phyloP scores from a whole-genome alignment of 2,329 filamentous ascomycete species.

The Aaosphaeria pasadenensis region DNA sequence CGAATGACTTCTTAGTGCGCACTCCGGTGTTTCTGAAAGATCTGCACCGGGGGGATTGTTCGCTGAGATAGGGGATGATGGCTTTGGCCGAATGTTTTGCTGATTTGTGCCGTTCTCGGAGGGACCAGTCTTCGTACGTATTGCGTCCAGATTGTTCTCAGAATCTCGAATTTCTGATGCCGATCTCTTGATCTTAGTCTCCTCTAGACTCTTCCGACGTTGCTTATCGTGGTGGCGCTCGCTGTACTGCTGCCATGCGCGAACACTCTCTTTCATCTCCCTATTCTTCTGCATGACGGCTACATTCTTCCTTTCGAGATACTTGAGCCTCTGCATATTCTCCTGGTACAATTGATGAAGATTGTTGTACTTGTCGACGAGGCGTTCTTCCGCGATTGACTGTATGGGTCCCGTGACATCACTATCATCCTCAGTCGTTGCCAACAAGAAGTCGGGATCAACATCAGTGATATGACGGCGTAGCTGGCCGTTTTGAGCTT shows the following conservation, averaged over 20 bases:
- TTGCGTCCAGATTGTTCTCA: too few relatives aligned
- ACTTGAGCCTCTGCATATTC: constrained; percentile 23
- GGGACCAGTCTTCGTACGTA: too few relatives aligned
- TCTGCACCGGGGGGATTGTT: too few relatives aligned
- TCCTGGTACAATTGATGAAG: constrained; percentile 30
- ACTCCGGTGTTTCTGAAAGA: too few relatives aligned
- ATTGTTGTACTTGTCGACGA: constrained; percentile 28
- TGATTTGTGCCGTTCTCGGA: too few relatives aligned
- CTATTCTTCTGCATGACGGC: constrained; percentile 34
- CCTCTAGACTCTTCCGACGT: constrained; percentile 7
- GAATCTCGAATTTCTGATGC: too few relatives aligned
- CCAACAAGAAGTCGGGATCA: not conserved
- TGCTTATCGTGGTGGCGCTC: constrained; percentile 26
- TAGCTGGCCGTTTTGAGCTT: constrained; percentile 21
- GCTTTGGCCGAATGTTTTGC: too few relatives aligned
- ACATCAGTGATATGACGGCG: constrained; percentile 13
- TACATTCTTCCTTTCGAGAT: constrained; percentile 31
- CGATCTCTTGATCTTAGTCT: constrained; percentile 1
- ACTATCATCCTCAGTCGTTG: not conserved
- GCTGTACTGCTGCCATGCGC: constrained; percentile 36
- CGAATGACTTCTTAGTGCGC: too few relatives aligned
- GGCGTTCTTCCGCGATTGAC: constrained; percentile 21
- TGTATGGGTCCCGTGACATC: not conserved
- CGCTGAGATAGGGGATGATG: too few relatives aligned
- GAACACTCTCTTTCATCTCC: constrained; percentile 39